Evolutionary conservation across 306 rosid genomes (phyloP).

Genomic region (Erythrophleum fordii): DNA sequence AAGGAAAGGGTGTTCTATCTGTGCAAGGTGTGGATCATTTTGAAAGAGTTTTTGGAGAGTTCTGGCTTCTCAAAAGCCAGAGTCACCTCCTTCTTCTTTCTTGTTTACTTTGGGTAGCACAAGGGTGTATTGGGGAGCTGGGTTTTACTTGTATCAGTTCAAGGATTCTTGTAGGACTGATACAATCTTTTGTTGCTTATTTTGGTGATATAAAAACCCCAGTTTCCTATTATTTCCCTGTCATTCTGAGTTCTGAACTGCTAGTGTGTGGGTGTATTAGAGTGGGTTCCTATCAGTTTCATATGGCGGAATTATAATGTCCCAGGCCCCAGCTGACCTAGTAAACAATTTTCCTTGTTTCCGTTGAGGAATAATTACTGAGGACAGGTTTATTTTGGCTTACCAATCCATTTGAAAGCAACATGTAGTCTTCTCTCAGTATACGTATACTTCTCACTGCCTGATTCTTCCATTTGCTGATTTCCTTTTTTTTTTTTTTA

Average conservation of each 20-base stretch:
- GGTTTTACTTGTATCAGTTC: too few species aligned
- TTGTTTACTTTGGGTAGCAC: too few species aligned
- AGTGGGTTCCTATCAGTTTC: too few species aligned
- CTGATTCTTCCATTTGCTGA: constrained; percentile 10
- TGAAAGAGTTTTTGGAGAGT: too few species aligned
- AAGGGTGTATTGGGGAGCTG: too few species aligned
- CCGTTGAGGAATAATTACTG: background rate
- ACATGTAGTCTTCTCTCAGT: background rate
- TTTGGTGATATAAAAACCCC: background rate
- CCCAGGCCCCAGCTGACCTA: background rate
- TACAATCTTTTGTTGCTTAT: background rate
- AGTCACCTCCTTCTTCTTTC: too few species aligned
- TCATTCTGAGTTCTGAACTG: background rate
- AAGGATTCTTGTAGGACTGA: too few species aligned
- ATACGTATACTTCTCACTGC: background rate
- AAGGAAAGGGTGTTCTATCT: too few species aligned
- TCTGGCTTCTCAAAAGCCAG: too few species aligned
- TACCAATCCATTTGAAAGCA: background rate
- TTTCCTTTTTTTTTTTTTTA: too few species aligned
- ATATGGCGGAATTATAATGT: background rate
- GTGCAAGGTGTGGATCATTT: too few species aligned
- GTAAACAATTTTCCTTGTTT: background rate
- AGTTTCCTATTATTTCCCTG: background rate
- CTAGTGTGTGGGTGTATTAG: background rate
- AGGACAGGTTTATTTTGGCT: background rate